These are phyloP conservation scores for Juglanconis oblonga DNA, from an alignment of 2,329 filamentous ascomycete genomes.

Conservation along the genomic window DNA sequence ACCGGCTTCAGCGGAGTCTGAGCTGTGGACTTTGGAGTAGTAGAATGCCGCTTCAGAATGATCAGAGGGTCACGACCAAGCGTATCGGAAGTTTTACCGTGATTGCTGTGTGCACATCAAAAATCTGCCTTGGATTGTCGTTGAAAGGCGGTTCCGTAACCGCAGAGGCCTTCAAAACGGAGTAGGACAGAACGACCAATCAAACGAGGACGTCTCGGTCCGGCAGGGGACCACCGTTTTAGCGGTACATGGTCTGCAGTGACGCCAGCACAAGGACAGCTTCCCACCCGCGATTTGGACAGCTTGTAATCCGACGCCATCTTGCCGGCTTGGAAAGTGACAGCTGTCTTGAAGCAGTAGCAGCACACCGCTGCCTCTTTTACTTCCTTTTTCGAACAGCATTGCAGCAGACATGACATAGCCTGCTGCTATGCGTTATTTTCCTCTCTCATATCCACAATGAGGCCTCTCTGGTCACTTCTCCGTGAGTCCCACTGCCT, in stretches of 20 bases:
- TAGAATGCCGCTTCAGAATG: neutral
- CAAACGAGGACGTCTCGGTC: neutral
- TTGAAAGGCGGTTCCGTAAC: neutral
- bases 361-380: neutral
- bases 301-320: constrained; percentile 19
- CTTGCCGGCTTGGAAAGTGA: neutral
- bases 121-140: neutral
- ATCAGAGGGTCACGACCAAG: neutral
- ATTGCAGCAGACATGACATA: constrained; percentile 13
- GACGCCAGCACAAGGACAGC: neutral
- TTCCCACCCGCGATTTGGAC: constrained; percentile 18
- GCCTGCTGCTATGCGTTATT: constrained; percentile 17
- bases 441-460: constrained; percentile 7
- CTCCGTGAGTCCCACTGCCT: constrained; percentile 35
- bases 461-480: constrained; percentile 25
- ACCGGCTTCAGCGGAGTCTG: no score
- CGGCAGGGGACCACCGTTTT: constrained; percentile 1
- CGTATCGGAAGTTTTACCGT: neutral
- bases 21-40: neutral
- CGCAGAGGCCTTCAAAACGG: neutral
- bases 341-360: neutral
- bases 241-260: neutral
- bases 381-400: neutral
- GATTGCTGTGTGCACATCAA: no score
- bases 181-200: constrained; percentile 5